Base-by-base conservation (phyloP, 202 grass and related monocot genomes). In the Hordeum pubiflorum region DNA sequence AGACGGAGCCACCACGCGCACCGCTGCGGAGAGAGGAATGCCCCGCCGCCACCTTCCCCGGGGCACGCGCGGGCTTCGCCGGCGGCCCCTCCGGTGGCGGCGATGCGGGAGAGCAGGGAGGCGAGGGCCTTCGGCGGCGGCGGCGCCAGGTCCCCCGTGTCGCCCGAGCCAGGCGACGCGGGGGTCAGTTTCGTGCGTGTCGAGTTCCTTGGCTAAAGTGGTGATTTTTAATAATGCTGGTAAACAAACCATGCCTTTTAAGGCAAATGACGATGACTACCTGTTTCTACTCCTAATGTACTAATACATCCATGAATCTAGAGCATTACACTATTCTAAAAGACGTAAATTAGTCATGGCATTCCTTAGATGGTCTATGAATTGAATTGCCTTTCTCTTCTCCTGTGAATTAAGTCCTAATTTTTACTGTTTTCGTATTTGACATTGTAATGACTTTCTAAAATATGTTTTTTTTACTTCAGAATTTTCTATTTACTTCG, bases 401-500 rank as follows among this genome's bases (percentile, higher is more conserved):
- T 84, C 29, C 5, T 50, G 10, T 79, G 60, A 50, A 32, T 29
- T 29, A 76, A 40, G 2, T 59, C 36, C 13, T 59, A 23, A 27
- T 55, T 15, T 15, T 55, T 32, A 56, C 59, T 38, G 18, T 77
- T 86, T 81, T 65, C 11, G 33, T 70, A 23, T 58, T 83, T 72
- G 20, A 55, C 9, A 71, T 43, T 78, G 34, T 14, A 31, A 78
- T 66, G 46, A 4, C 6, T 75, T 75, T 78, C 56, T 81, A 57
- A 82, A 73, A 15, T 75, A 3, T 6, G 22, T 72, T 5, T 80
- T 77, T 66, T 72, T 29, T 5, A 32, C 29, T 72, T 77, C 89
- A 94, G 91, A 94, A 94, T 85, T 94, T 94, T 82, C 91, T 94
- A 55, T 94, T 94, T 58, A 85, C 81, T 63, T 91, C 89, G 3